phyloP scores from a whole-genome alignment of 164 flowering plant species.

The Dillenia suffruticosa region DNA sequence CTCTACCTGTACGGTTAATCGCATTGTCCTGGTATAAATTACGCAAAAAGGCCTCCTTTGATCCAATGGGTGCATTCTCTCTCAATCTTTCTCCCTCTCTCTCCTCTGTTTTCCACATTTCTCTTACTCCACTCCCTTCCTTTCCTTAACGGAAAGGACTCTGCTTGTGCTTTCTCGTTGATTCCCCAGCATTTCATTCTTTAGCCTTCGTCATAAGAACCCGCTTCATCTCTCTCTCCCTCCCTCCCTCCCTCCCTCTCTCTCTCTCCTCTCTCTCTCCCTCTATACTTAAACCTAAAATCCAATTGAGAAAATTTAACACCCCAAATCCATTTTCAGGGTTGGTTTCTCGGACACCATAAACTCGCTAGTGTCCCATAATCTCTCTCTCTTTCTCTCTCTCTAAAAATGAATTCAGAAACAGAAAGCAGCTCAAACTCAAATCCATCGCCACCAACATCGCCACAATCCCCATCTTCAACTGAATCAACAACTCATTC shows the following conservation, averaged over 20 bases:
- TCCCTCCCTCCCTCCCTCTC: background rate
- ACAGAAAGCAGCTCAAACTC: constrained; percentile 37
- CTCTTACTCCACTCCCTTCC: constrained; percentile 1
- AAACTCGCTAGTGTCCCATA: constrained; percentile 9
- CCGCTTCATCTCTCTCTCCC: background rate
- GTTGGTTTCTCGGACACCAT: background rate
- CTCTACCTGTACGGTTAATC: too few species aligned
- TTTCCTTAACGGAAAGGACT: background rate
- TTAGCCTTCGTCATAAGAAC: background rate
- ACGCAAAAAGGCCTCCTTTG: too few species aligned
- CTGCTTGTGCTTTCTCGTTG: background rate
- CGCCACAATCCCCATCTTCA: constrained; percentile 5
- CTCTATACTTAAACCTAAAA: background rate
- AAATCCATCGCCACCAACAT: constrained; percentile 15
- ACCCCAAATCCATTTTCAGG: background rate
- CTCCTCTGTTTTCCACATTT: background rate
- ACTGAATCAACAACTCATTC: background rate
- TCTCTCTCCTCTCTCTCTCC: background rate
- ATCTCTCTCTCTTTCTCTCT: background rate
- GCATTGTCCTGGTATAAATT: too few species aligned
- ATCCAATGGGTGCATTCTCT: background rate
- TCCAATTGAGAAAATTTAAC: background rate
- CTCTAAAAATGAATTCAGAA: constrained; percentile 16
- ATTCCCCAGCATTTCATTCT: background rate
- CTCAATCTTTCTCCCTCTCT: constrained; percentile 8